Evolutionary conservation across 345 rosid genomes (phyloP), one percentile per base, ranked within the genome.

Genomic region (Ceriops zippeliana): DNA sequence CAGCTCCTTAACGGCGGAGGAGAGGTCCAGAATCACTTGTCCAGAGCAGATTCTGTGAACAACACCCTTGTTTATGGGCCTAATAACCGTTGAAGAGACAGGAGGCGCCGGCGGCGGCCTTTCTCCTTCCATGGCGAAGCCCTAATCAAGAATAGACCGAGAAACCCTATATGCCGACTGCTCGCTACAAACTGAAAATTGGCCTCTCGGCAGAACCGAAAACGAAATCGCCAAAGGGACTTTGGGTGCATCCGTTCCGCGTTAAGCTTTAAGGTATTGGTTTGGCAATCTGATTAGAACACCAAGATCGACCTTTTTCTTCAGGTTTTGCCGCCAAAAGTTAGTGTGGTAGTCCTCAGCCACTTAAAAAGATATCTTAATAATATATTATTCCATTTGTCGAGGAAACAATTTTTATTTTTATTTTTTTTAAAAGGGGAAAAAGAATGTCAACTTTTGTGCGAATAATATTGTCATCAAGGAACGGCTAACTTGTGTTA

Each of bases 1-100:
- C 21, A 95, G 86, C 86, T 95, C 99, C 87, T 95, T 95, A 38
- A 95, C 87, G 63, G 99, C 99, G 6, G 97, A 87, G 8, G 93
- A 75, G 70, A 93, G 98, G 84, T 91, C 98, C 52, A 91, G 77
- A 72, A 93, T 93, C 59, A 93, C 96, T 83, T 93, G 98, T 0
- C 98, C 98, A 65, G 97, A 74, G 77, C 92, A 87, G 75, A 93
- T 93, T 81, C 89, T 77, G 83, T 85, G 90, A 57, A 95, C 90
- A 1, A 80, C 92, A 72, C 85, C 81, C 71, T 78, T 86, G 86
- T 90, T 90, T 62, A 95, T 95, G 22, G 90, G 87, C 75, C 73
- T 84, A 24, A 95, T 95, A 62, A 76, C 58, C 6, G 84, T 65
- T 53, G 88, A 84, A 52, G 65, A 35, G 26, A 70, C 69, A 15